Conservation (phyloP, 768 basidiomycete species). For the Boletus pseudo-olivaceus region DNA sequence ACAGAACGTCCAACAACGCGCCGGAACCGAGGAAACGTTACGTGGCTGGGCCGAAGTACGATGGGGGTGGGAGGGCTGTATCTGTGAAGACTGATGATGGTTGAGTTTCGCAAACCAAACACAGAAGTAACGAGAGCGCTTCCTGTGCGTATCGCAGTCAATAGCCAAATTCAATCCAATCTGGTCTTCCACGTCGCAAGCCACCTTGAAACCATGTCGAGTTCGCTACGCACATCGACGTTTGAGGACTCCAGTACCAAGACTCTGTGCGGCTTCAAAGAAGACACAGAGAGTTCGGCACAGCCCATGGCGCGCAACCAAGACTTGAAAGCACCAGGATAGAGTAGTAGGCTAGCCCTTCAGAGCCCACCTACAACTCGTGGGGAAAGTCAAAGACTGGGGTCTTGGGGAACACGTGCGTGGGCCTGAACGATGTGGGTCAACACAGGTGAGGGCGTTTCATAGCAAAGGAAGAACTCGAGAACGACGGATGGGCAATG, state of each 20-base stretch:
- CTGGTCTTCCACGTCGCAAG: slow-evolving; percentile 23
- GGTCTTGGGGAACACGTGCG: slow-evolving; percentile 40
- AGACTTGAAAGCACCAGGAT: slow-evolving; percentile 52
- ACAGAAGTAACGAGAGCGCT: slow-evolving; percentile 15
- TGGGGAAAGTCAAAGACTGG: slow-evolving; percentile 43
- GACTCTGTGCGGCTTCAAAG: slow-evolving; percentile 14
- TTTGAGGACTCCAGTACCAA: slow-evolving; percentile 44
- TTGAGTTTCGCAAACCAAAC: slow-evolving; percentile 12
- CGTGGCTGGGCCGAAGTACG: slow-evolving; percentile 22
- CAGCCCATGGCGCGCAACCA: slow-evolving; percentile 53
- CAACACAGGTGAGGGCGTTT: slow-evolving; percentile 17
- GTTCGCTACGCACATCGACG: slow-evolving; percentile 51
- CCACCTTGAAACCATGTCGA: slow-evolving; percentile 48
- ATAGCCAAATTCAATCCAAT: slow-evolving; percentile 18
- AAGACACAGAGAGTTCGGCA: slow-evolving; percentile 23
- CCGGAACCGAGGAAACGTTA: slow-evolving; percentile 38
- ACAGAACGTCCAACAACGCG: slow-evolving; percentile 15
- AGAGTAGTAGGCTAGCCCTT: slow-evolving; percentile 25
- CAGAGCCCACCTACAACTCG: slow-evolving; percentile 17
- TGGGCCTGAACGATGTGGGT: slow-evolving; percentile 30
- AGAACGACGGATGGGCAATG: slow-evolving; percentile 31
- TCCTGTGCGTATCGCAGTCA: slow-evolving; percentile 37
- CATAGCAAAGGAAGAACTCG: slow-evolving; percentile 6
- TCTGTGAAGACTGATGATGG: slow-evolving; percentile 20
- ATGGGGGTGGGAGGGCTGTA: slow-evolving; percentile 20